A percentile compares a stretch with the other conserved stretches of the same genome.
phyloP scores from a whole-genome alignment of 23 red algal species.

The Gracilaria gracilis region DNA sequence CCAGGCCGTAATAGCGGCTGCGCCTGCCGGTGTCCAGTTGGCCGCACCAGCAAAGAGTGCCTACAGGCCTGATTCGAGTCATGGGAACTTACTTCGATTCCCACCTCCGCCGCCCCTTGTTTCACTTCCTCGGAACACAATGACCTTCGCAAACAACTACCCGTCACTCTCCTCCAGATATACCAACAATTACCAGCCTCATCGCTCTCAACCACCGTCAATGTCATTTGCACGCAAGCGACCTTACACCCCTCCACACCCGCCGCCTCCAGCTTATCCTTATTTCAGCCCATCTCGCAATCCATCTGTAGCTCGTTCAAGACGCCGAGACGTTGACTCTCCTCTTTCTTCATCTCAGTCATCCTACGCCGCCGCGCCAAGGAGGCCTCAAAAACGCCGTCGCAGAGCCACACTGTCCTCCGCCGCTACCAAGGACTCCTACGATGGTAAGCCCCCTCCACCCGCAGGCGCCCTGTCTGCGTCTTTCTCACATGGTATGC shows the following conservation, averaged over 20 bases:
- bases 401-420: neutral
- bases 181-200: neutral
- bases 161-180: neutral
- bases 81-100: too few species aligned
- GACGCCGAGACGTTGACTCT: neutral
- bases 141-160: neutral
- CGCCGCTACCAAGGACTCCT: neutral
- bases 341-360: slow-evolving; percentile 1
- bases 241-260: neutral
- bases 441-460: neutral
- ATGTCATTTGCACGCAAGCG: slow-evolving; percentile 11
- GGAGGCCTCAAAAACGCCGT: neutral
- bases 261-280: neutral
- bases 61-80: too few species aligned
- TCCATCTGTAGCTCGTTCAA: neutral
- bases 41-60: too few species aligned
- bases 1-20: too few species aligned
- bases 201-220: neutral
- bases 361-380: neutral
- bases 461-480: neutral
- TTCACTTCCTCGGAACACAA: neutral
- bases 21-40: too few species aligned
- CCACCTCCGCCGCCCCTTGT: too few species aligned
- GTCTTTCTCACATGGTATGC: neutral
- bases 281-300: neutral